A percentile compares a stretch with the other conserved stretches of the same genome.
Conservation (phyloP, 2,329 filamentous ascomycete genomes). For the Emericellopsis atlantica region DNA sequence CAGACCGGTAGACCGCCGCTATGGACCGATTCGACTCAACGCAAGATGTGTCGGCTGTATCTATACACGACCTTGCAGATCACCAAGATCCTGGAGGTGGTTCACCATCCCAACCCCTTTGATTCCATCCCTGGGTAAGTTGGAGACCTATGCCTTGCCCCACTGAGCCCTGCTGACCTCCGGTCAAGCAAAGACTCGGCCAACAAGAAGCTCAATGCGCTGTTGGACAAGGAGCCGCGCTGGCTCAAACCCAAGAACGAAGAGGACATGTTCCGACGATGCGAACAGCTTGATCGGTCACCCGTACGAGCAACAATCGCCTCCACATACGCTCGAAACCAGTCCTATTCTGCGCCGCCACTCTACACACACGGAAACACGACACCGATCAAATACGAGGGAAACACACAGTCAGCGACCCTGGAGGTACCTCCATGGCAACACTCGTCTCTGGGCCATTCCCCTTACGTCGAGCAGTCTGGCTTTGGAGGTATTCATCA, state of each 20-base stretch:
- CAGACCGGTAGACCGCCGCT: conserved; percentile 38
- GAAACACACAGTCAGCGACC: conserved; percentile 2
- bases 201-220: conserved; percentile 42
- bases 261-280: conserved; percentile 37
- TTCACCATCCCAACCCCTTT: conserved; percentile 22
- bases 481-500: not conserved
- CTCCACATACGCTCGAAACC: not conserved
- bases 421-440: conserved; percentile 1
- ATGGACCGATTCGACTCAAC: conserved; percentile 39
- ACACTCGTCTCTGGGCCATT: not conserved
- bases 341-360: conserved; percentile 4
- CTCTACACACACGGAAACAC: not conserved
- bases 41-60: conserved; percentile 42
- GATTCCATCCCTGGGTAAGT: conserved; percentile 34
- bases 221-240: conserved; percentile 45
- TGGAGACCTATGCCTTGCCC: not conserved
- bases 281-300: conserved; percentile 29
- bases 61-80: conserved; percentile 41
- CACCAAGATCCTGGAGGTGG: conserved; percentile 32
- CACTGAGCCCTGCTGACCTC: not conserved
- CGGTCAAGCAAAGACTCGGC: conserved; percentile 38
- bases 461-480: not conserved
- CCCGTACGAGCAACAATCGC: conserved; percentile 13
- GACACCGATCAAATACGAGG: conserved; percentile 2
- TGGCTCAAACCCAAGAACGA: conserved; percentile 40